phyloP scores from a whole-genome alignment of 306 rosid genomes.

The Alnus rubra region DNA sequence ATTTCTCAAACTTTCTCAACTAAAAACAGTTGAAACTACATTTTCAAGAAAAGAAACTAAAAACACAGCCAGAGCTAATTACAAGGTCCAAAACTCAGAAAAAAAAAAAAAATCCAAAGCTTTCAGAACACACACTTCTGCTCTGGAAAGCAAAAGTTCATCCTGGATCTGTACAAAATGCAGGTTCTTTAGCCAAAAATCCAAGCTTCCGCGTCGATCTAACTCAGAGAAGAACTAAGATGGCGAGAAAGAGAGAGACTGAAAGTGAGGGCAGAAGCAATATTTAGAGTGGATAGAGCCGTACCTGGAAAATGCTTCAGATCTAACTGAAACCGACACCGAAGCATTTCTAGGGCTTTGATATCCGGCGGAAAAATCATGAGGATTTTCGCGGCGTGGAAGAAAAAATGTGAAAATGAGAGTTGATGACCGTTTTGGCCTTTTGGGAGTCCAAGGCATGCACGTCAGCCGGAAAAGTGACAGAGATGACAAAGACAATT shows the following conservation, averaged over 20 bases:
- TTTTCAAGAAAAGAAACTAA: neutral
- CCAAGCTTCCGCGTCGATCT: slow-evolving; percentile 27
- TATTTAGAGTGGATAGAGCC: neutral
- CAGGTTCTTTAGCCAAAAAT: slow-evolving; percentile 32
- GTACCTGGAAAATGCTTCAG: slow-evolving; percentile 36
- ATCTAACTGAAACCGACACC: slow-evolving; percentile 42
- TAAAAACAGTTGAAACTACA: slow-evolving; percentile 25
- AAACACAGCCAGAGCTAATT: slow-evolving; percentile 11
- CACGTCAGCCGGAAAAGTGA: too few relatives aligned
- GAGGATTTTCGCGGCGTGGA: slow-evolving; percentile 35
- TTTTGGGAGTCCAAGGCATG: too few relatives aligned
- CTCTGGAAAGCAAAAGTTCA: slow-evolving; percentile 16
- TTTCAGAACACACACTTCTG: slow-evolving; percentile 22
- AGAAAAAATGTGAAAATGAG: slow-evolving; percentile 37
- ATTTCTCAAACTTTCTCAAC: slow-evolving; percentile 12
- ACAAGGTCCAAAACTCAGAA: slow-evolving; percentile 10
- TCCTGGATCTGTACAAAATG: slow-evolving; percentile 43
- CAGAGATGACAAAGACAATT: too few relatives aligned
- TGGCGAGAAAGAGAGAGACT: neutral
- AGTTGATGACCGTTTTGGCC: too few relatives aligned
- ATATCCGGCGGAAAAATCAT: slow-evolving; percentile 19
- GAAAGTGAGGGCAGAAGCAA: slow-evolving; percentile 14
- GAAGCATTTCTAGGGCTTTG: slow-evolving; percentile 44
- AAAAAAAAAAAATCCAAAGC: slow-evolving; percentile 5
- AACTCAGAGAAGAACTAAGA: neutral